Evolutionary conservation across 306 rosid genomes (phyloP).

Genomic region (Gynostemma pentaphyllum): DNA sequence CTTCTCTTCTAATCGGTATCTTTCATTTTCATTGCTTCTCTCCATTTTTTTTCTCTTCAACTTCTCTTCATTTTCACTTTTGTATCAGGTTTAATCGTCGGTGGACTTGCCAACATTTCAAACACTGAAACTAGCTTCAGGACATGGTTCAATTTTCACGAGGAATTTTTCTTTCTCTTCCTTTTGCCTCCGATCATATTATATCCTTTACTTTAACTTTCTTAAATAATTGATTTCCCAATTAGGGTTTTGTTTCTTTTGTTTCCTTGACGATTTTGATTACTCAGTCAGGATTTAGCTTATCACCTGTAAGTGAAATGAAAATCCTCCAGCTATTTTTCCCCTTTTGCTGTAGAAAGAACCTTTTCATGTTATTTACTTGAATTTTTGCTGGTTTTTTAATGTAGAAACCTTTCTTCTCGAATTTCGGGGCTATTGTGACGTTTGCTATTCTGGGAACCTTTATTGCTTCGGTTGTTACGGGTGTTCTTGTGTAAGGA

Average conservation of each 20-base stretch:
- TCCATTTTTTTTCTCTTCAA: background rate
- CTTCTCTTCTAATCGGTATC: constrained; percentile 89
- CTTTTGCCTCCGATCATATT: constrained; percentile 96
- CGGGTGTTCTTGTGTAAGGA: constrained; percentile 87
- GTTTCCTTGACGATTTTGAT: constrained; percentile 54
- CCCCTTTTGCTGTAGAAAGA: too few relatives aligned
- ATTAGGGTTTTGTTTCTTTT: background rate
- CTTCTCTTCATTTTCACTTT: constrained; percentile 2
- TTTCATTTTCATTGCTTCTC: background rate
- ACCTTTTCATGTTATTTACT: constrained; percentile 1
- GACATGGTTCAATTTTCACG: constrained; percentile 97
- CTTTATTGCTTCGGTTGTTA: constrained; percentile 73
- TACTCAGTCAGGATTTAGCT: constrained; percentile 99
- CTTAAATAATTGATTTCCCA: background rate
- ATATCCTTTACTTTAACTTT: constrained; percentile 56
- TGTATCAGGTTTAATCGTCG: constrained; percentile 72
- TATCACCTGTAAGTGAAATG: constrained; percentile 69
- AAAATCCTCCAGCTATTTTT: background rate
- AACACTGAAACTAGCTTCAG: constrained; percentile 82
- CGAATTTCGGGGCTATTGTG: constrained; percentile 96
- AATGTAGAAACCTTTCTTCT: constrained; percentile 93
- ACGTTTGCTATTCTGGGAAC: constrained; percentile 91
- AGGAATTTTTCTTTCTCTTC: constrained; percentile 94
- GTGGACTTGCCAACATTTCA: constrained; percentile 82
- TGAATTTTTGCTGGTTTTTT: constrained; percentile 9